Conservation (phyloP, 1,284 basidiomycete genomes). For the Trichosporon coremiiforme region DNA sequence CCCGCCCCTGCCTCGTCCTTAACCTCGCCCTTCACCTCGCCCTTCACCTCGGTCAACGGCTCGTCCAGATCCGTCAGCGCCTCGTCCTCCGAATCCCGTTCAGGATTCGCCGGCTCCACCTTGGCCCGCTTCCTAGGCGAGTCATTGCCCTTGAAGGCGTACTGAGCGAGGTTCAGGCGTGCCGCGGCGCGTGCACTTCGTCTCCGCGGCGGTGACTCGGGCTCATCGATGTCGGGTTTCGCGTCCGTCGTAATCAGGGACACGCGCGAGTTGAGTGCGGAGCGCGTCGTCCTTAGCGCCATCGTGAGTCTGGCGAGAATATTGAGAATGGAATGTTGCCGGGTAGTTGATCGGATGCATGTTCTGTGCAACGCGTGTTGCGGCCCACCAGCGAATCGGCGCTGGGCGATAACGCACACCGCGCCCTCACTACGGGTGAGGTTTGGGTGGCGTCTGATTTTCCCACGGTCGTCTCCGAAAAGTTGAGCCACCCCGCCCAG, state of each 20-base stretch:
- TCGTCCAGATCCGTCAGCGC: constrained; percentile 18
- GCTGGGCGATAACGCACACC: constrained; percentile 9
- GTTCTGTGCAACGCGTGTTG: not conserved
- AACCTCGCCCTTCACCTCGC: no score
- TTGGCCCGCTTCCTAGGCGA: constrained; percentile 18
- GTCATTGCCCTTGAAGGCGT: constrained; percentile 33
- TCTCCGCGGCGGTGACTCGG: constrained; percentile 32
- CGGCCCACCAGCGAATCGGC: not conserved
- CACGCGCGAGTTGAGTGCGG: constrained; percentile 28
- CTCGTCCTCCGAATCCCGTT: not conserved
- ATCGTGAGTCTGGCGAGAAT: not conserved
- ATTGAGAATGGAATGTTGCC: no score
- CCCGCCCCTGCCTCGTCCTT: constrained; percentile 22
- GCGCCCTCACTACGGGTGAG: not conserved
- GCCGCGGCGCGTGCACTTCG: constrained; percentile 34
- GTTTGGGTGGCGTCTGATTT: constrained; percentile 18
- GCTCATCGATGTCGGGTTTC: constrained; percentile 20
- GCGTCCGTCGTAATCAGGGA: constrained; percentile 26
- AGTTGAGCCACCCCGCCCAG: constrained; percentile 23
- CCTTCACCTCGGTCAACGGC: constrained; percentile 22
- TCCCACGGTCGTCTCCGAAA: constrained; percentile 30
- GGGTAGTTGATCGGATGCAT: no score
- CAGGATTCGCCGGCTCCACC: not conserved
- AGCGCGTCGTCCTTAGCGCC: constrained; percentile 28
- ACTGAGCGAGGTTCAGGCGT: constrained; percentile 32